Base-by-base conservation (phyloP, 495 filamentous ascomycete species). In the Neurospora cerealis region DNA sequence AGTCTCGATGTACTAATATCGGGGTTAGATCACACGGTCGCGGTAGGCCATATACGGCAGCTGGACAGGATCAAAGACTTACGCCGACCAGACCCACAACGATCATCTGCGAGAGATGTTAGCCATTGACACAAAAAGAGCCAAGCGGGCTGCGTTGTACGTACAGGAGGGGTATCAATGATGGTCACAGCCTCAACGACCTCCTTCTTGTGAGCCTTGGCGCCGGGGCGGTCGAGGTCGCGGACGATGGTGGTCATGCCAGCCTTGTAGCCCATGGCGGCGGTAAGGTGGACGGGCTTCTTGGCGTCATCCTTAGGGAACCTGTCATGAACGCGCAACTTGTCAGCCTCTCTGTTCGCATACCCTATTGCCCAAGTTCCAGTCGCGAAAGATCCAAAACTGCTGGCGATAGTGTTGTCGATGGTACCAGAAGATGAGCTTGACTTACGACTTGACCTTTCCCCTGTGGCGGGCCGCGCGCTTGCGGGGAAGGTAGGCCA, bases 171-270 rank as follows among this genome's bases (percentile, higher is more conserved):
- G 82, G 96, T 98, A 90, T 99, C 96, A 88, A 99, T 95, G 86
- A 99, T 91, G 81, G 96, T 96, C 81, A 93, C 94, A 81, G 96
- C 96, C 91, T 99, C 96, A 79, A 99, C 96, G 83, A 99, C 89
- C 89, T 99, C 96, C 92, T 98, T 98, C 93, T 98, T 98, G 91
- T 99, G 93, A 88, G 96, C 92, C 91, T 99, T 99, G 80, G 96
- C 96, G 86, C 96, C 96, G 74, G 96, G 96, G 83, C 96, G 92
- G 90, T 99, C 96, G 83, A 99, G 90, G 86, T 99, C 96, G 87
- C 96, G 96, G 84, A 99, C 96, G 87, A 98, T 95, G 78, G 96
- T 99, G 84, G 93, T 97, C 96, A 99, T 99, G 87, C 96, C 96
- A 82, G 96, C 96, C 93, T 99, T 99, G 92, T 99, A 99, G 84